phyloP scores from a whole-genome alignment of 164 flowering plant genomes.

The Chloranthus sessilifolius region DNA sequence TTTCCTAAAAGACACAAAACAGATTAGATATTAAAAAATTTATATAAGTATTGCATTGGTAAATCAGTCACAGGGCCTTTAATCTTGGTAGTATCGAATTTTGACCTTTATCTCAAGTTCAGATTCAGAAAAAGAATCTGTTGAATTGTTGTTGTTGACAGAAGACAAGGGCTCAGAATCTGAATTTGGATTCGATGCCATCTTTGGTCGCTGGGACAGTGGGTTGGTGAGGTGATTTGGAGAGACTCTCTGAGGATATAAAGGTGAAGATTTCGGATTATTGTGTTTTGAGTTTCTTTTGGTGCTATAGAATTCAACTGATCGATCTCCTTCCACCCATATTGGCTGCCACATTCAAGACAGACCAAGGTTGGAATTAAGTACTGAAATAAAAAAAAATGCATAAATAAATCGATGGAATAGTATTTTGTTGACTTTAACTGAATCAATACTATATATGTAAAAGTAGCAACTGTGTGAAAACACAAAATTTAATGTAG shows the following conservation, averaged over 20 bases:
- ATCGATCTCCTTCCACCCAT: conserved; percentile 46
- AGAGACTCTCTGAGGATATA: conserved; percentile 52
- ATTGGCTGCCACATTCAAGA: conserved; percentile 49
- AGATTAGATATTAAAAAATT: neutral
- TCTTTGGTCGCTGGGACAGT: conserved; percentile 11
- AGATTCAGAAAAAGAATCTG: conserved; percentile 25
- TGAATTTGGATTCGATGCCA: conserved; percentile 12
- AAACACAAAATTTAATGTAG: neutral
- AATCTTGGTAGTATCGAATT: conserved; percentile 27
- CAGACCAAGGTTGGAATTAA: too few species aligned
- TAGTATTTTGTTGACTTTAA: neutral
- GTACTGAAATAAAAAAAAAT: neutral
- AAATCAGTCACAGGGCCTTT: conserved; percentile 26
- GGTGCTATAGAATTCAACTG: conserved; percentile 31
- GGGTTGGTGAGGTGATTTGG: conserved; percentile 21
- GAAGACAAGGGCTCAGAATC: conserved; percentile 26
- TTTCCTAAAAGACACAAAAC: conserved; percentile 49
- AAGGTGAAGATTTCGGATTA: conserved; percentile 29
- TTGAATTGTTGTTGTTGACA: conserved; percentile 18
- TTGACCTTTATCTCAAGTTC: conserved; percentile 39
- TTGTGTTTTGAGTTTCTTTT: conserved; percentile 12
- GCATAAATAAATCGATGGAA: neutral
- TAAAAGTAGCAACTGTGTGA: too few species aligned
- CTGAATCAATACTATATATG: neutral
- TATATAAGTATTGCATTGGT: conserved; percentile 22